Evolutionary conservation across 345 rosid species (phyloP).

Genomic region (Limnanthes douglasii): DNA sequence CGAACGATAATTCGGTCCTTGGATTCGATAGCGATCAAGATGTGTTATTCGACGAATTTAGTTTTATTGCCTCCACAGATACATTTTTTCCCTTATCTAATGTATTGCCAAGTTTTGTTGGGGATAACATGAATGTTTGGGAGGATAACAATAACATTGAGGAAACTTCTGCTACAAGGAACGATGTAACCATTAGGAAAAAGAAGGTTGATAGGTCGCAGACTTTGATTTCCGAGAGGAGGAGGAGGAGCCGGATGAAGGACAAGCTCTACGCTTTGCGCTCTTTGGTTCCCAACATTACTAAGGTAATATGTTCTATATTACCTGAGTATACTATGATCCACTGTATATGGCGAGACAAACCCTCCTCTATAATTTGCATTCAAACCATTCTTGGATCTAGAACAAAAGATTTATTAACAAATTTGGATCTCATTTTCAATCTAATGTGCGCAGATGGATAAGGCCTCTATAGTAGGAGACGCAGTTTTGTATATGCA

Average conservation of each 20-base stretch:
- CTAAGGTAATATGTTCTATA: slow-evolving; percentile 72
- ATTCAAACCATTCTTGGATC: neutral
- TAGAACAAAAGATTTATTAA: neutral
- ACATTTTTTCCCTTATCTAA: no score
- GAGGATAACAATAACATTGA: slow-evolving; percentile 28
- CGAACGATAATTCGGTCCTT: slow-evolving; percentile 9
- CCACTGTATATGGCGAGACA: no score
- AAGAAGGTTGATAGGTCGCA: slow-evolving; percentile 46
- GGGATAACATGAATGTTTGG: slow-evolving; percentile 13
- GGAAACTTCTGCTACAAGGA: slow-evolving; percentile 45
- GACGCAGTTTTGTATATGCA: slow-evolving; percentile 66
- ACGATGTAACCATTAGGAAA: slow-evolving; percentile 15
- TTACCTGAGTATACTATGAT: no score
- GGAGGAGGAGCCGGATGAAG: slow-evolving; percentile 72
- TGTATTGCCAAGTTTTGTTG: slow-evolving; percentile 23
- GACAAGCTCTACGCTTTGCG: slow-evolving; percentile 80
- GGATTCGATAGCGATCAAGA: slow-evolving; percentile 20
- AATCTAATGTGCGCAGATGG: slow-evolving; percentile 51
- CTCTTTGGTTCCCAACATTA: slow-evolving; percentile 80
- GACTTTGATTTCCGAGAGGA: slow-evolving; percentile 57
- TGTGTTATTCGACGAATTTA: slow-evolving; percentile 12
- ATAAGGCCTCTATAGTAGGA: slow-evolving; percentile 85
- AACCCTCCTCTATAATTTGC: no score
- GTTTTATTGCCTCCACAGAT: slow-evolving; percentile 13
- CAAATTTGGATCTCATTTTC: neutral